Evolutionary conservation across 1,139 yeast species (phyloP).

Genomic region (Geotrichum aggregatum): DNA sequence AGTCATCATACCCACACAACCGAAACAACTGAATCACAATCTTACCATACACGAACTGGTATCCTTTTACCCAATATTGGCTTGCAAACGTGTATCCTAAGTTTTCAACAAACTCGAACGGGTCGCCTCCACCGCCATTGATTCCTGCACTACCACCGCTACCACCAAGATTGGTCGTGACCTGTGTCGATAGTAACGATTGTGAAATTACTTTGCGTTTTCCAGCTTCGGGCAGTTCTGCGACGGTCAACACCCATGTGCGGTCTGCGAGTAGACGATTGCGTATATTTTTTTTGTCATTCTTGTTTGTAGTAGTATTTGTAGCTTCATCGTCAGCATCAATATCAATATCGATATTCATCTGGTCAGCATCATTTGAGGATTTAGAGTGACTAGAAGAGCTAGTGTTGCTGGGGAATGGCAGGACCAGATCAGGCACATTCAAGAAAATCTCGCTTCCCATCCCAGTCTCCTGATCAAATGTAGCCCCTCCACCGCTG

Average conservation of each 20-base stretch:
- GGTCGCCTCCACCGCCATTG: slow-evolving; percentile 31
- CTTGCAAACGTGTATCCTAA: slow-evolving; percentile 67
- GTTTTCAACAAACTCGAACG: slow-evolving; percentile 49
- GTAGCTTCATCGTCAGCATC: not conserved
- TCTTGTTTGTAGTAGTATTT: not conserved
- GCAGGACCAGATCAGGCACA: not conserved
- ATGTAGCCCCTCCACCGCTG: not conserved
- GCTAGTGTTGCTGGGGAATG: not conserved
- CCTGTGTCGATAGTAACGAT: slow-evolving; percentile 62
- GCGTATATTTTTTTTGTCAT: not conserved
- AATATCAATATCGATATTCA: too few relatives aligned
- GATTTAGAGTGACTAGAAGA: too few relatives aligned
- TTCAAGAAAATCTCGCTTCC: not conserved
- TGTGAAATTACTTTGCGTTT: slow-evolving; percentile 63
- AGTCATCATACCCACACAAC: slow-evolving; percentile 21
- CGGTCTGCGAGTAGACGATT: slow-evolving; percentile 19
- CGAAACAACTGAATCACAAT: slow-evolving; percentile 58
- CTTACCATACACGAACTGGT: slow-evolving; percentile 60
- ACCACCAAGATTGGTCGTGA: slow-evolving; percentile 29
- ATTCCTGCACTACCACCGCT: too few relatives aligned
- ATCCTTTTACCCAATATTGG: slow-evolving; percentile 65
- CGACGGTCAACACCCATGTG: slow-evolving; percentile 61
- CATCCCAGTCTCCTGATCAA: not conserved
- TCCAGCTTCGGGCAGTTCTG: slow-evolving; percentile 88
- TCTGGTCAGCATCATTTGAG: too few relatives aligned